Evolutionary conservation across 148 eudicot genomes (phyloP), one percentile per base, ranked within the genome.

Genomic region (Limonium bicolor): DNA sequence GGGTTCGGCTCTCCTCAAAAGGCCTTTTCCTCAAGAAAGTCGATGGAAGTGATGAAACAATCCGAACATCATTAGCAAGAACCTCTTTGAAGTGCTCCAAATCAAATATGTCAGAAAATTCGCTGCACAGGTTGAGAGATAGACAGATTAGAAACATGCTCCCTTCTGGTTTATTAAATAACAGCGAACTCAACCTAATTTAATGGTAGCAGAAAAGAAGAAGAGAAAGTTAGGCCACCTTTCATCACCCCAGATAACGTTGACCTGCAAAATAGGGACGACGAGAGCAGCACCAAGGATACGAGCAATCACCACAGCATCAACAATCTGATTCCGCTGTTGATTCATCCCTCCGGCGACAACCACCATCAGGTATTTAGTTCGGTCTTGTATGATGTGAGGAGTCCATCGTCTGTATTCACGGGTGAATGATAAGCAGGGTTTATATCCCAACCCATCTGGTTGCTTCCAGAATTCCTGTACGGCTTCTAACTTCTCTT

Each of bases 281-380:
- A 90, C 93, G 41, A 90, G 68, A 54, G 95, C 72, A 57, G 97
- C 97, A 6, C 85, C 95, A 33, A 90, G 86, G 37, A 90, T 73
- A 22, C 97, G 59, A 1, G 97, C 97, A 63, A 90, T 84, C 0
- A 90, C 85, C 27, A 90, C 97, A 35, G 97, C 97, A 65, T 90
- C 97, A 30, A 90, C 93, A 65, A 90, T 90, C 67, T 90, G 97
- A 73, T 90, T 90, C 58, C 95, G 66, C 73, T 90, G 97, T 25
- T 90, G 97, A 54, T 90, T 90, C 84, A 90, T 58, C 0, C 97
- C 97, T 15, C 97, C 97, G 25, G 82, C 59, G 3, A 84, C 97
- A 39, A 90, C 95, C 46, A 84, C 97, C 73, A 90, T 64, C 59
- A 90, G 23, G 55, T 72, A 90, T 54, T 55, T 80, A 4, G 13